Base-by-base conservation (phyloP, 371 early-diverging fungal species). In the Rhizopus stolonifer region DNA sequence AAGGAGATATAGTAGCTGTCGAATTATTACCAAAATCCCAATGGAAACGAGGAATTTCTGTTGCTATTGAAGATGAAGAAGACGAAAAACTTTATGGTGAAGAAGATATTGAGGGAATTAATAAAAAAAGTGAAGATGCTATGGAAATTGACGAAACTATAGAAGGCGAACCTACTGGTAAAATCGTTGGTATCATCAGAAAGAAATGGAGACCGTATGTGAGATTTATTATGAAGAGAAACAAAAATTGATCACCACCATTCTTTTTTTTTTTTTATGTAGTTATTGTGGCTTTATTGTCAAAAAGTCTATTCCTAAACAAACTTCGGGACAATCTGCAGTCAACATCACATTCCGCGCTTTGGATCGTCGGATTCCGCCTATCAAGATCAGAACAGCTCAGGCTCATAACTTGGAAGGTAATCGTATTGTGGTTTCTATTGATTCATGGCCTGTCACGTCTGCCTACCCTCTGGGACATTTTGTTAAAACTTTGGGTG, bases 1-100 rank as follows among this genome's bases (percentile, higher is more conserved):
- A 96, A 45, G 98, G 96, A 13, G 98, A 97, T 68, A 74, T 80
- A 18, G 86, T 97, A 14, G 96, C 89, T 13, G 87, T 97, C 1
- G 79, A 93, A 48, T 50, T 97, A 2, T 62, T 95, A 23, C 96
- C 98, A 2, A 77, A 79, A 24, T 69, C 74, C 19, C 84, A 93
- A 61, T 98, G 98, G 99, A 83, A 83, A 32, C 77, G 70, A 13
- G 72, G 81, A 0, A 84, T 84, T 4, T 87, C 88, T 3, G 75
- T 83, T 0, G 89, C 88, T 15, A 78, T 92, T 3, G 78, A 90
- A 13, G 92, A 82, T 34, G 79, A 82, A 34, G 84, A 87, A 26
- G 80, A 72, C 34, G 65, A 67, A 22, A 73, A 69, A 46, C 48
- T 66, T 26, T 70, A 80, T 25, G 77, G 72, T 5, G 79, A 82